Evolutionary conservation across 768 basidiomycete genomes (phyloP).

Genomic region (Hebeloma cylindrosporum): DNA sequence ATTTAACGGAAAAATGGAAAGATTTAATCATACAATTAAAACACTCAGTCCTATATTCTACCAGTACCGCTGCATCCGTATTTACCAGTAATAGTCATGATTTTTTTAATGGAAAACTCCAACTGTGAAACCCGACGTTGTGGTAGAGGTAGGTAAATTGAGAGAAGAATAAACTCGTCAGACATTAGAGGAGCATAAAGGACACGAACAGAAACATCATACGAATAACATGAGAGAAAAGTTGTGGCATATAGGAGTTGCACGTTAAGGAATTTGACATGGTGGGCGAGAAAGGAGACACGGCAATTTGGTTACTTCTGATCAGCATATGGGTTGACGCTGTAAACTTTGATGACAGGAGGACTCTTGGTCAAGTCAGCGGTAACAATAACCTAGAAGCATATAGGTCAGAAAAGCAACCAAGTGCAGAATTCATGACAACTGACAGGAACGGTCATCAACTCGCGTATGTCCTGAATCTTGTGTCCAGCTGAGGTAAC

Average conservation of each 20-base stretch:
- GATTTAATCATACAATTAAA: too few relatives aligned
- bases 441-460: constrained; percentile 91
- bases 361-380: constrained; percentile 95
- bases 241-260: constrained; percentile 11
- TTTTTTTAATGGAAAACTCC: too few relatives aligned
- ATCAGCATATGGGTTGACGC: constrained; percentile 86
- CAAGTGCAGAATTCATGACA: background rate
- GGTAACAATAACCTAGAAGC: constrained; percentile 82
- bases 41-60: too few relatives aligned
- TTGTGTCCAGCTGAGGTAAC: constrained; percentile 76
- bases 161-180: constrained; percentile 1
- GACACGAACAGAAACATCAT: constrained; percentile 23
- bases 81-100: too few relatives aligned
- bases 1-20: constrained; percentile 22
- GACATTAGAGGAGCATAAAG: constrained; percentile 18
- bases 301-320: constrained; percentile 33
- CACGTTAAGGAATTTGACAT: constrained; percentile 8
- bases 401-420: constrained; percentile 9
- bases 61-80: too few relatives aligned
- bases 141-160: too few relatives aligned
- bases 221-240: constrained; percentile 24
- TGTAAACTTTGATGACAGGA: constrained; percentile 96
- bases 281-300: constrained; percentile 4
- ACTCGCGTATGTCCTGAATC: constrained; percentile 92
- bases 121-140: too few relatives aligned